Base-by-base conservation (phyloP, 768 basidiomycete species). In the Artomyces pyxidatus region DNA sequence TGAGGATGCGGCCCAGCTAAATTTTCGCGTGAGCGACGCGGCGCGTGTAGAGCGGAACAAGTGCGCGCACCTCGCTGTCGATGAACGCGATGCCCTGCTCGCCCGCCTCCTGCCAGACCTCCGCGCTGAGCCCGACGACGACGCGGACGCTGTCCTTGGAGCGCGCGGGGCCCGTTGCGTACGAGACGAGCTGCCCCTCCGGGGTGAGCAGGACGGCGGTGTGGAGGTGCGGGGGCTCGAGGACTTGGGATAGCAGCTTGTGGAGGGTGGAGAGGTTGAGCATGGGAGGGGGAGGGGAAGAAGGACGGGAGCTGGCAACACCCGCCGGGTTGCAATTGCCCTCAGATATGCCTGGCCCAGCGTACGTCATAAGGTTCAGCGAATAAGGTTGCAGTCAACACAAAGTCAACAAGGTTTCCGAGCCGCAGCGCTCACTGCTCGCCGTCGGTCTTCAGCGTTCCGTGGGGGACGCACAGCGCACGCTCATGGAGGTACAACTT, bases 81-180 rank as follows among this genome's bases (percentile, higher is more conserved):
- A 81, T 82, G 80, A 83, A 84, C 16, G 83, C 85, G 39, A 72
- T 69, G 9, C 77, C 80, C 40, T 80, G 72, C 21, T 76, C 80
- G 51, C 70, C 73, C 23, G 81, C 85, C 65, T 89, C 87, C 44
- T 78, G 78, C 87, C 88, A 90, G 28, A 87, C 71, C 62, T 88
- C 86, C 9, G 78, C 77, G 37, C 79, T 78, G 26, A 90, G 65
- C 14, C 87, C 87, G 7, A 82, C 83, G 23, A 83, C 68, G 37
- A 88, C 76, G 46, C 83, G 77, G 40, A 88, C 74, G 45, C 85
- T 80, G 58, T 89, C 87, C 65, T 88, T 89, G 23, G 79, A 63
- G 45, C 77, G 69, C 23, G 65, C 59, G n/a, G 73, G 71, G 23
- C 75, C 68, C 37, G 76, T 74, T 5, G 81, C 81, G 57, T 72